These are phyloP conservation scores for Myxozyma melibiosi DNA, from an alignment of 805 yeast species.

Conservation along the genomic window DNA sequence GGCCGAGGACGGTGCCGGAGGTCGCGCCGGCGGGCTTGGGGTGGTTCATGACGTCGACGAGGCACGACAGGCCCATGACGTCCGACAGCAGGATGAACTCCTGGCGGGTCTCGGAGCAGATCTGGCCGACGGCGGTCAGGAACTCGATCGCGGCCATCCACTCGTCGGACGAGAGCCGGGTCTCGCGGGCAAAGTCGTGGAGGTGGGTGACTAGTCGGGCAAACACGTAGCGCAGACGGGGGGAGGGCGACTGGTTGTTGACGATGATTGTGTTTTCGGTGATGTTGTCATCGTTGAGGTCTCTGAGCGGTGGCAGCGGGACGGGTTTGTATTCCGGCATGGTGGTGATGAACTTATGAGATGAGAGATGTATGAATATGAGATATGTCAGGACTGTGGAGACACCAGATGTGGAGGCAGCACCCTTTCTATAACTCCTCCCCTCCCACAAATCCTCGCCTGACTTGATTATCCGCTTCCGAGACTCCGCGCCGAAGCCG, in stretches of 20 bases:
- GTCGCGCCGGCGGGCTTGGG: slow-evolving; percentile 36
- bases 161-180: slow-evolving; percentile 44
- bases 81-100: slow-evolving; percentile 45
- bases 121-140: slow-evolving; percentile 43
- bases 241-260: slow-evolving; percentile 15
- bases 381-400: too few species aligned
- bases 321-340: neutral
- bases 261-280: slow-evolving; percentile 31
- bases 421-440: too few species aligned
- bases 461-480: too few species aligned
- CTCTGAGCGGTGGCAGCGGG: slow-evolving; percentile 15
- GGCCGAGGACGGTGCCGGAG: slow-evolving; percentile 44
- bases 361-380: too few species aligned
- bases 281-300: slow-evolving; percentile 32
- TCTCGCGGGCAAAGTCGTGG: slow-evolving; percentile 46
- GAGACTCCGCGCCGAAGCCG: neutral
- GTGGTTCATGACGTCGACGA: slow-evolving; percentile 42
- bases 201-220: slow-evolving; percentile 42
- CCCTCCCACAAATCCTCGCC: too few species aligned
- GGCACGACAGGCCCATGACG: slow-evolving; percentile 43
- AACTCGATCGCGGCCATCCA: slow-evolving; percentile 44
- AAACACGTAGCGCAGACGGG: slow-evolving; percentile 20
- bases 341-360: neutral
- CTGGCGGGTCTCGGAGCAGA: slow-evolving; percentile 41
- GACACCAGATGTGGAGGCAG: too few species aligned